Evolutionary conservation across 2,329 filamentous ascomycete genomes (phyloP).

Genomic region (Colletotrichum gigasporum): DNA sequence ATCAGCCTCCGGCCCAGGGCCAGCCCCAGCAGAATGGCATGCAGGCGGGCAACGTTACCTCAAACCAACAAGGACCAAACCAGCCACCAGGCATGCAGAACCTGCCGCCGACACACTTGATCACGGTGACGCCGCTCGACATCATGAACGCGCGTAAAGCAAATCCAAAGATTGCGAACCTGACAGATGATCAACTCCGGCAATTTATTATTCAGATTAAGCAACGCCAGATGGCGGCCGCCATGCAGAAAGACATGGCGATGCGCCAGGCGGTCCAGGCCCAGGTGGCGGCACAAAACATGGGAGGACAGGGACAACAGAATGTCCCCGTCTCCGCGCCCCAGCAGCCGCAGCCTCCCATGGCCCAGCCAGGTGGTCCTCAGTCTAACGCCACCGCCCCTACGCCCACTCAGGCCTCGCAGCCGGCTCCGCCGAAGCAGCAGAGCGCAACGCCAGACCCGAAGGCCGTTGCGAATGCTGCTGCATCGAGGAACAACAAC

Average conservation of each 20-base stretch:
- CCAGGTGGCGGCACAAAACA: constrained; percentile 3
- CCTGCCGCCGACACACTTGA: constrained; percentile 25
- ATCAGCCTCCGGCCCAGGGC: constrained; percentile 33
- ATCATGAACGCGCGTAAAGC: constrained; percentile 37
- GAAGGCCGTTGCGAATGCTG: constrained; percentile 31
- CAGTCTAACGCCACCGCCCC: constrained; percentile 3
- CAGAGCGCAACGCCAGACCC: constrained; percentile 32
- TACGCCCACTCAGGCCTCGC: constrained; percentile 8
- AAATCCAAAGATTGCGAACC: constrained; percentile 33
- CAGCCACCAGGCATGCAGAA: constrained; percentile 33
- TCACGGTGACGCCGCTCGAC: constrained; percentile 38
- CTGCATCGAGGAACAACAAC: constrained; percentile 36
- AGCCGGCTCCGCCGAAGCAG: constrained; percentile 17
- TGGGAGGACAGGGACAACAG: constrained; percentile 1
- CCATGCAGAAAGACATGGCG: constrained; percentile 30
- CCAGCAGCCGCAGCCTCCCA: constrained; percentile 3
- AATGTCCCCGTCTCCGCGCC: constrained; percentile 4
- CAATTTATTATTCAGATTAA: constrained; percentile 25
- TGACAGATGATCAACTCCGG: constrained; percentile 36
- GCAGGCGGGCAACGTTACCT: constrained; percentile 6
- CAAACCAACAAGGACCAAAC: constrained; percentile 13
- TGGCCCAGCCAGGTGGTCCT: constrained; percentile 10
- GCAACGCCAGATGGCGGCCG: constrained; percentile 28
- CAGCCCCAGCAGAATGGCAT: constrained; percentile 31
- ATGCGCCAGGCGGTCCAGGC: constrained; percentile 27